Evolutionary conservation across 2,329 filamentous ascomycete genomes (phyloP), one percentile per base, ranked within the genome.

Genomic region (Botrytis fragariae): DNA sequence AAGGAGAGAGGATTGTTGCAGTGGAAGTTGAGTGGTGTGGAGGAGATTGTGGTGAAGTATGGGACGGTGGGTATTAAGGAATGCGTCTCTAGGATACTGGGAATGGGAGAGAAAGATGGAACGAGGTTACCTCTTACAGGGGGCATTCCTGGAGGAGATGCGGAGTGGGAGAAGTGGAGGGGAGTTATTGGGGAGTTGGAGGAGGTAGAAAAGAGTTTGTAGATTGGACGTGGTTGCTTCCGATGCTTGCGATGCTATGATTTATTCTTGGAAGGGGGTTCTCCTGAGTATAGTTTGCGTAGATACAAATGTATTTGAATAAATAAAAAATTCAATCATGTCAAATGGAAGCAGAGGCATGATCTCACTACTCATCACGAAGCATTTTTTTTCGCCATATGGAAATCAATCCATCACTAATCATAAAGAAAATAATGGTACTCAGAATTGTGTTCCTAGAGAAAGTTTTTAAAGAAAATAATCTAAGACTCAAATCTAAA

Each of bases 11-110:
- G 87, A 61, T 79, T 84, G 51, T 78, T 91, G 77, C 90, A 92
- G 81, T 91, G 86, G 80, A 86, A 84, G 74, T 85, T 91, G 65
- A 90, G 87, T 77, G 83, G 84, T 4, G 86, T 89, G 44, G 89
- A 91, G 80, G 89, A 91, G 81, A 82, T 89, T 63, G 85, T 92
- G 71, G 89, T 86, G 0, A 85, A 82, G 75, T 88, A 85, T 79
- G 89, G 90, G 0, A 87, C 87, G 0, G 85, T 91, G 0, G 90
- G 90, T 2, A 90, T 92, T 79, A 91, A 91, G 80, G 90, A 92
- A 81, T 89, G 86, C 0, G 84, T 89, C 9, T 86, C 86, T 73
- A 82, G 89, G 60, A 82, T 90, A n/a, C 84, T 89, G 74, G 86
- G 87, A 0, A 84, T 90, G 72, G 90, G 90, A 1, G 87, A 88